Conservation (phyloP, 768 basidiomycete species). For the Agaricus subrufescens region DNA sequence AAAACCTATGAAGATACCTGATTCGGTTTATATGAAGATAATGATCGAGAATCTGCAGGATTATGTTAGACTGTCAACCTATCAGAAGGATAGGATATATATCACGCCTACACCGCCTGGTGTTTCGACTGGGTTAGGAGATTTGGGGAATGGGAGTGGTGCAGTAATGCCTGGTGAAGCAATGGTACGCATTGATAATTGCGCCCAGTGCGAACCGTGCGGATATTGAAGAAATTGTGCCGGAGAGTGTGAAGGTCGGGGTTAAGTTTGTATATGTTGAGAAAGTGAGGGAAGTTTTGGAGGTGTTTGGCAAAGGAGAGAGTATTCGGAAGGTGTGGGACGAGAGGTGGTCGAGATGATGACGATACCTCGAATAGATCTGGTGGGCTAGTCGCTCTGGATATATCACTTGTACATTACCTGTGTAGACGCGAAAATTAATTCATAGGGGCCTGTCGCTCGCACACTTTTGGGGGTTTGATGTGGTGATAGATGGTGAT, state of each 20-base stretch:
- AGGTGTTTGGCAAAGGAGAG: slow-evolving; percentile 54
- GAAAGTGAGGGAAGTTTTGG: slow-evolving; percentile 85
- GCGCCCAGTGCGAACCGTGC: slow-evolving; percentile 85
- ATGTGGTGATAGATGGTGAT: too few relatives aligned
- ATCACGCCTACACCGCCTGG: slow-evolving; percentile 77
- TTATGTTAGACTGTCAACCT: slow-evolving; percentile 83
- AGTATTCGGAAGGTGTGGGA: slow-evolving; percentile 5
- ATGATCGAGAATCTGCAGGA: slow-evolving; percentile 88
- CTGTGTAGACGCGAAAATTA: too few relatives aligned
- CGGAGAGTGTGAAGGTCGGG: slow-evolving; percentile 91
- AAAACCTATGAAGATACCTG: slow-evolving; percentile 48
- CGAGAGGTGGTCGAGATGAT: background rate
- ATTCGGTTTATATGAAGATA: slow-evolving; percentile 46
- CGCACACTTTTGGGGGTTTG: too few relatives aligned
- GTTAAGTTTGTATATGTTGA: slow-evolving; percentile 96
- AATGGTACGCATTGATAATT: slow-evolving; percentile 65
- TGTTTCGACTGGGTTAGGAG: slow-evolving; percentile 92
- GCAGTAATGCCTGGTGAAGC: slow-evolving; percentile 68
- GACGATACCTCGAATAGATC: too few relatives aligned
- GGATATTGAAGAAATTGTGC: slow-evolving; percentile 97
- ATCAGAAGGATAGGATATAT: slow-evolving; percentile 80
- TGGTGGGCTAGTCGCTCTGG: too few relatives aligned
- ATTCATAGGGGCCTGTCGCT: too few relatives aligned
- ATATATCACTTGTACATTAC: too few relatives aligned
- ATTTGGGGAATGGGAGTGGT: slow-evolving; percentile 93